These are phyloP conservation scores for Aureobasidium sp. DNA, from an alignment of 2,329 filamentous ascomycete genomes.

Conservation along the genomic window DNA sequence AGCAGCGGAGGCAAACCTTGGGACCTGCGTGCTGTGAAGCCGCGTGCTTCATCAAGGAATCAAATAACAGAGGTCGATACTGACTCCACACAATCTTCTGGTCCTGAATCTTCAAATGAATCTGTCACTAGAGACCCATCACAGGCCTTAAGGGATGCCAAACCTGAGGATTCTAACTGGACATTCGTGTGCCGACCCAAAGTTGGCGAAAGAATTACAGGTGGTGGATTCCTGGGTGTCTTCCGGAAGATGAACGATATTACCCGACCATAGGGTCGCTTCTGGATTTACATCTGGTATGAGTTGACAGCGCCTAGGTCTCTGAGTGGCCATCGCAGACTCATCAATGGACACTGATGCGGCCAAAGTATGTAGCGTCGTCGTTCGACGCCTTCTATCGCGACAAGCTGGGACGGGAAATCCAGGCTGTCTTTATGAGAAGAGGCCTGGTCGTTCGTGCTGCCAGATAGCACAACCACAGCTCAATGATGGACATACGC, in stretches of 20 bases:
- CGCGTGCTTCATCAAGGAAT: constrained; percentile 27
- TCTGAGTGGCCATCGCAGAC: neutral
- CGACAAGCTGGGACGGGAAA: neutral
- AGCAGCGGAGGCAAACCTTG: constrained; percentile 54
- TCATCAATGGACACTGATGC: too few relatives aligned
- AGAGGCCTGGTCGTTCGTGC: neutral
- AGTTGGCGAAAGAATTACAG: constrained; percentile 32
- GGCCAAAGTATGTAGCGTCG: neutral
- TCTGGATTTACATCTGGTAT: neutral
- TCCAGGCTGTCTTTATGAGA: neutral
- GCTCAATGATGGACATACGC: too few relatives aligned
- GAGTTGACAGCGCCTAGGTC: neutral
- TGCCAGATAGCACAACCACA: neutral
- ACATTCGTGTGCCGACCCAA: constrained; percentile 34
- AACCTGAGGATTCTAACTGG: constrained; percentile 18
- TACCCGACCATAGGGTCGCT: neutral
- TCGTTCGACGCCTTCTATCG: neutral
- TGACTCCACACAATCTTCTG: constrained; percentile 9
- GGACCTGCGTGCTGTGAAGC: constrained; percentile 52
- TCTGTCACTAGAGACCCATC: neutral
- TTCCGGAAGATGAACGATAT: constrained; percentile 25
- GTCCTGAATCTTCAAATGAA: neutral
- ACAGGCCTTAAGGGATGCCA: neutral
- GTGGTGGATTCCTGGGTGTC: constrained; percentile 34
- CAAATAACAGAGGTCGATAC: neutral